Evolutionary conservation across 192 early-diverging fungal genomes (phyloP), one percentile per base, ranked within the genome.

Genomic region (Jimgerdemannia lactiflua): DNA sequence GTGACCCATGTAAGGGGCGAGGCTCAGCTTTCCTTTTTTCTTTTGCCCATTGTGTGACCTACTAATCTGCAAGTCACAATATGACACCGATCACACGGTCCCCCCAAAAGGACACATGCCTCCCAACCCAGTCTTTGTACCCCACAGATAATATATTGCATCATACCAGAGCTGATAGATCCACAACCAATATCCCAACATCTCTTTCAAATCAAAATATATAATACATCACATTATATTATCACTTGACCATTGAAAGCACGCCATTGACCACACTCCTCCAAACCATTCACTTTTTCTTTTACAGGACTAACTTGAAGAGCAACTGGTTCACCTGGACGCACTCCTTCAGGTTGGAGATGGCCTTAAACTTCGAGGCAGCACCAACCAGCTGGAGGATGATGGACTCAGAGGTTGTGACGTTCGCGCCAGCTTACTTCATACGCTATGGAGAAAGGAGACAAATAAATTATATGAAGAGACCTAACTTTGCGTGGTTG

Each of bases 271-370:
- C 14, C 14, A 59, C 14, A 6, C 14, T 59, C 49, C 6, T 59
- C 49, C 49, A 14, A 10, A 14, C 49, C 14, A 14, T 14, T 54
- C 11, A 11, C 49, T 54, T 54, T 54, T 54, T 11, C 49, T 59
- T 10, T 68, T 18, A 68, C 6, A 10, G 40, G 43, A 63, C 70
- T 14, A 20, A 19, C 39, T 70, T 79, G 71, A 79, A 64, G 19
- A 88, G 80, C 49, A 95, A 76, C 72, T 88, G 87, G 82, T 92
- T 94, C 64, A 86, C 79, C 43, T 83, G 80, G 92, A 92, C 14
- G 85, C 81, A 88, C 77, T 96, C 92, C 86, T 98, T 99, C 78
- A 99, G 81, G 40, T 80, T 82, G 67, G 92, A 92, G 71, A 97
- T 88, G 3, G 71, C 77, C 83, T 92, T 94, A 83, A 99, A 99